Percentiles rank a stretch among this genome's conserved stretches.
phyloP scores from a whole-genome alignment of 2,329 filamentous ascomycete genomes.

The Aaosphaeria arxii region DNA sequence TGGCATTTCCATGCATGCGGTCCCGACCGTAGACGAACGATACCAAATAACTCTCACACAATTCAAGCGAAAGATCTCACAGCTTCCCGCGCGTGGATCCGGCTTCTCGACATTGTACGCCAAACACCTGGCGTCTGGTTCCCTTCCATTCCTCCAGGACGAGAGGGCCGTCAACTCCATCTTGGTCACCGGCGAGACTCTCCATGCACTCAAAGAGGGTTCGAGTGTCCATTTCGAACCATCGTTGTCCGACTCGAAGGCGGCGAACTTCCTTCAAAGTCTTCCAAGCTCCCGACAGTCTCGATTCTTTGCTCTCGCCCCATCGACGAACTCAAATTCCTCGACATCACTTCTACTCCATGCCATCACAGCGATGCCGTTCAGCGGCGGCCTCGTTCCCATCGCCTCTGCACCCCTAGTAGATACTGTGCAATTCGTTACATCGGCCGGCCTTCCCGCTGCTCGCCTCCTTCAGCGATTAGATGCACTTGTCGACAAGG shows the following conservation, averaged over 20 bases:
- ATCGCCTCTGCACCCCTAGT: conserved; percentile 22
- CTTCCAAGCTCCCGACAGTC: conserved; percentile 20
- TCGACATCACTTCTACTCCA: conserved; percentile 17
- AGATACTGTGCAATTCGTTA: conserved; percentile 21
- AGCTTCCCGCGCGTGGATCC: conserved; percentile 19
- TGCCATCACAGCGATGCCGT: conserved; percentile 25
- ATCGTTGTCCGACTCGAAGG: conserved; percentile 5
- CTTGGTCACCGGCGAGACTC: conserved; percentile 19
- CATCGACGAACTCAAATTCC: conserved; percentile 10
- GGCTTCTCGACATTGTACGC: conserved; percentile 28
- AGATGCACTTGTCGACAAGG: conserved; percentile 32
- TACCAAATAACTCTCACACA: conserved; percentile 20
- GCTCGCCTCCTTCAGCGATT: conserved; percentile 32
- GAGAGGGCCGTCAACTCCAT: conserved; percentile 17
- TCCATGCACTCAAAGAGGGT: conserved; percentile 18
- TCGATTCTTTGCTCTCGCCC: conserved; percentile 16
- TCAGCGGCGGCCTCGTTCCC: conserved; percentile 23
- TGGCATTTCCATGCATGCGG: conserved; percentile 19
- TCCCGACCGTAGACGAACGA: conserved; percentile 8
- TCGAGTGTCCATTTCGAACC: conserved; percentile 11
- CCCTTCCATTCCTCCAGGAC: conserved; percentile 23
- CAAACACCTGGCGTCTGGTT: conserved; percentile 31
- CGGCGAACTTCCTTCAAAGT: conserved; percentile 15
- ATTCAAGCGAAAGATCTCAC: conserved; percentile 19
- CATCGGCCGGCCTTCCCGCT: conserved; percentile 21